Base-by-base conservation (phyloP, 768 basidiomycete species). In the Leccinum aurantiacum region DNA sequence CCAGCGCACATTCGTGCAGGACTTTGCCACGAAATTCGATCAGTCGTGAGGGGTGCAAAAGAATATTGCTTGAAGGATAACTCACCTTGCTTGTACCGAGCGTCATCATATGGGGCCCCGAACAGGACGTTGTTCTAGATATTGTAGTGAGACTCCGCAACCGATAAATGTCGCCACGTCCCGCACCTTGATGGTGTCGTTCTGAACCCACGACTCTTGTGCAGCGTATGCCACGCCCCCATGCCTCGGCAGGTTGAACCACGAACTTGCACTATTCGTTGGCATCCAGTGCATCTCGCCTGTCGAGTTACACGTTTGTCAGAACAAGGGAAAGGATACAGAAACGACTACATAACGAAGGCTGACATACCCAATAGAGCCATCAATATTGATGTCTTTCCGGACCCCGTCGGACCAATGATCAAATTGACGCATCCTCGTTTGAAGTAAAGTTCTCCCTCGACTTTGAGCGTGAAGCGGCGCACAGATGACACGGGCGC, bases 211-310 rank as follows among this genome's bases (percentile, higher is more conserved):
- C 3, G 56, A 57, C 3, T 57, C 37, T 14, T 57, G 51, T 22
- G 51, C 56, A 54, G 56, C 37, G 15, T 54, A 54, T 14, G 56
- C 56, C 19, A 57, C 50, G 9, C 56, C 56, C 9, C 51, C n/a
- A n/a, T 54, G 17, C 35, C 50, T 54, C 11, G 56, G 50, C 24
- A 57, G 6, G 50, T 57, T 57, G 49, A 57, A 57, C 56, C 50
- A 57, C 19, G 56, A 37, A 2, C n/a, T 15, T 5, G 56, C 27
- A 29, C 27, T 8, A 24, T 25, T 8, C 6, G 17, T 27, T 4
- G 56, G n/a, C 5, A 57, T 17, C 56, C 56, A 57, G 27, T 57
- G 56, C 56, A 57, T 57, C 56, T 54, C 56, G 14, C 56, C 56
- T 57, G 33, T n/a, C 27, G 14, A 44, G 44, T 46, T 6, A 19